Conservation (phyloP, 1,284 basidiomycete species). For the Peniophora sp. region DNA sequence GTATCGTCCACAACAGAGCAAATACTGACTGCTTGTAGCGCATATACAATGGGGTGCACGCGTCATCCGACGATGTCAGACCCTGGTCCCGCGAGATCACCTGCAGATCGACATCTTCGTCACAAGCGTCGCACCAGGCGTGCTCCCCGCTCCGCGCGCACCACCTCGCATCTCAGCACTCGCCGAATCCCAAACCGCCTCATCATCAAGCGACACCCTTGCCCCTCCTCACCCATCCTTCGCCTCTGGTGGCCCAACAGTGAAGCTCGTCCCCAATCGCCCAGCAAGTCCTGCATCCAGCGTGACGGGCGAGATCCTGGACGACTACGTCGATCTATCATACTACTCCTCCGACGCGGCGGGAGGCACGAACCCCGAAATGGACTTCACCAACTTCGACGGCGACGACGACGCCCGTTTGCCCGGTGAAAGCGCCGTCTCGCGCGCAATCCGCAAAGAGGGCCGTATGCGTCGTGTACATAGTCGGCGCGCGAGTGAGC, state of each 20-base stretch:
- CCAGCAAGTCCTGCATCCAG: not conserved
- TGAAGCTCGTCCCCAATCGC: not conserved
- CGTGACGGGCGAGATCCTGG: conserved; percentile 19
- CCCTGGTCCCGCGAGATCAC: conserved; percentile 47
- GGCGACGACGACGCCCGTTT: conserved; percentile 64
- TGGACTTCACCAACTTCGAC: conserved; percentile 78
- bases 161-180: not conserved
- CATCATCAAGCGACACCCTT: conserved; percentile 17
- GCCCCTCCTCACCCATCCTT: conserved; percentile 37
- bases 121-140: conserved; percentile 34
- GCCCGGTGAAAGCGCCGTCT: conserved; percentile 59
- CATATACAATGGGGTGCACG: conserved; percentile 81
- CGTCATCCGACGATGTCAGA: conserved; percentile 59
- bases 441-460: conserved; percentile 53
- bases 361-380: conserved; percentile 35
- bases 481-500: not conserved
- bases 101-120: conserved; percentile 80
- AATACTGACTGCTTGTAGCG: conserved; percentile 30
- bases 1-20: not conserved
- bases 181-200: conserved; percentile 4
- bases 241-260: conserved; percentile 9
- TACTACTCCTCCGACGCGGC: conserved; percentile 28
- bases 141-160: too few species aligned
- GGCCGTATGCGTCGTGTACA: conserved; percentile 57
- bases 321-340: conserved; percentile 36